A percentile compares a stretch with the other conserved stretches of the same genome.
These are phyloP conservation scores for Penicillium odoratum DNA, from an alignment of 495 filamentous ascomycete species.

Conservation along the genomic window DNA sequence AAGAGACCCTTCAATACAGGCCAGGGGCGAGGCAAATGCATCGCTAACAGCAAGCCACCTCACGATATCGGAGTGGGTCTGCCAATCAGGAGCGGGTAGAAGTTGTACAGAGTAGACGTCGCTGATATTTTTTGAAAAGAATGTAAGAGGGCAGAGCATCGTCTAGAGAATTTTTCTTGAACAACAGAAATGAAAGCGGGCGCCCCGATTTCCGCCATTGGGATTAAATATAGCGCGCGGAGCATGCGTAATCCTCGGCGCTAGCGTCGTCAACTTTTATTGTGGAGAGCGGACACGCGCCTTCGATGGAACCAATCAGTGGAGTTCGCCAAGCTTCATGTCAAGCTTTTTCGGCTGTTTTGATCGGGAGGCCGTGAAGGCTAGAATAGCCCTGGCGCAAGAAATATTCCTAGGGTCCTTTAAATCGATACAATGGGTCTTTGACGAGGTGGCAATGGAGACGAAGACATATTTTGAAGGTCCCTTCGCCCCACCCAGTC, in stretches of 20 bases:
- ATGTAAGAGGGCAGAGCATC: background rate
- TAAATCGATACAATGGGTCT: background rate
- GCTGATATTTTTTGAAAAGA: background rate
- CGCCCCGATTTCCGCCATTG: conserved; percentile 5
- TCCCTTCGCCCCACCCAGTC: too few relatives aligned
- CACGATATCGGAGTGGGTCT: background rate
- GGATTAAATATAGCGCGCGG: conserved; percentile 6
- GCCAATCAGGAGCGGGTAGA: background rate
- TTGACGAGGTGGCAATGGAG: background rate
- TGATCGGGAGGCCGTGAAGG: background rate
- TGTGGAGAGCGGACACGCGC: background rate
- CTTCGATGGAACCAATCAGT: conserved; percentile 5
- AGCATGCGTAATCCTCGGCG: conserved; percentile 28
- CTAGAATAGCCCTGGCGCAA: background rate
- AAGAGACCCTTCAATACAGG: conserved; percentile 7
- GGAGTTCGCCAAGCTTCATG: conserved; percentile 20
- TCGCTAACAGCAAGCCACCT: background rate
- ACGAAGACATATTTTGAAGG: background rate
- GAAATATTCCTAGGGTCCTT: background rate
- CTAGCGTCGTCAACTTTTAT: conserved; percentile 31
- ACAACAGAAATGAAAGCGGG: background rate
- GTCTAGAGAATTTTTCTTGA: background rate
- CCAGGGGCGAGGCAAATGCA: conserved; percentile 9
- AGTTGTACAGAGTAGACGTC: background rate
- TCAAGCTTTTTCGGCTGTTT: conserved; percentile 18